Conservation (phyloP, 129 eudicot species). For the Logfia minima region DNA sequence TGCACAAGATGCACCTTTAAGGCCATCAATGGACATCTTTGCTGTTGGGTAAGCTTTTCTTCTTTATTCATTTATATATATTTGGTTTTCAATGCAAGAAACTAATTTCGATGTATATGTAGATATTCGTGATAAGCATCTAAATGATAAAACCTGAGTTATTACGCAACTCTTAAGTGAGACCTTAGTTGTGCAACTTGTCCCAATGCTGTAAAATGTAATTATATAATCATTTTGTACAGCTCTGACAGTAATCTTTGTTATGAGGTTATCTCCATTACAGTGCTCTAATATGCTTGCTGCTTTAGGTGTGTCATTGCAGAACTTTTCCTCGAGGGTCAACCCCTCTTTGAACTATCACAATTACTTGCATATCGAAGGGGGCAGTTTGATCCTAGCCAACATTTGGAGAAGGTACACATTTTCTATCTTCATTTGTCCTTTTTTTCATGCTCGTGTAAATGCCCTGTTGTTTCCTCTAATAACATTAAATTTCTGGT, state of each 20-base stretch:
- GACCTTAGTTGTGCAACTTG: neutral
- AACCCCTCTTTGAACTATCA: conserved; percentile 93
- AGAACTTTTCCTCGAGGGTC: conserved; percentile 98
- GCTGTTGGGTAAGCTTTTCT: conserved; percentile 77
- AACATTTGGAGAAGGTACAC: conserved; percentile 81
- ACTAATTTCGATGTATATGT: neutral
- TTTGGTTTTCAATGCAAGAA: neutral
- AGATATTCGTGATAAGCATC: neutral
- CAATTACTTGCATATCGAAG: conserved; percentile 96
- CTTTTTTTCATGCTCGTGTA: neutral
- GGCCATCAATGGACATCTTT: conserved; percentile 97
- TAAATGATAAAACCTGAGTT: conserved; percentile 3
- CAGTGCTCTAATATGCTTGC: conserved; percentile 7
- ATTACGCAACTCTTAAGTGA: neutral
- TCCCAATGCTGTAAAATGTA: neutral
- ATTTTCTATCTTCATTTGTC: conserved; percentile 13
- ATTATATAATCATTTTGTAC: neutral
- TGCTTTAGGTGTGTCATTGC: conserved; percentile 92
- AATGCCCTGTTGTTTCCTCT: neutral
- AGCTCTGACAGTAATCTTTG: neutral
- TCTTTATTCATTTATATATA: neutral
- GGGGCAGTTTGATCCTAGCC: conserved; percentile 96
- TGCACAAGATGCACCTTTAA: conserved; percentile 78
- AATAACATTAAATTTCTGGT: neutral
- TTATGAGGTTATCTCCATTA: neutral